Percentiles rank a stretch among this genome's conserved stretches.
phyloP scores from a whole-genome alignment of 768 basidiomycete species.

The Phylloporus sp. region DNA sequence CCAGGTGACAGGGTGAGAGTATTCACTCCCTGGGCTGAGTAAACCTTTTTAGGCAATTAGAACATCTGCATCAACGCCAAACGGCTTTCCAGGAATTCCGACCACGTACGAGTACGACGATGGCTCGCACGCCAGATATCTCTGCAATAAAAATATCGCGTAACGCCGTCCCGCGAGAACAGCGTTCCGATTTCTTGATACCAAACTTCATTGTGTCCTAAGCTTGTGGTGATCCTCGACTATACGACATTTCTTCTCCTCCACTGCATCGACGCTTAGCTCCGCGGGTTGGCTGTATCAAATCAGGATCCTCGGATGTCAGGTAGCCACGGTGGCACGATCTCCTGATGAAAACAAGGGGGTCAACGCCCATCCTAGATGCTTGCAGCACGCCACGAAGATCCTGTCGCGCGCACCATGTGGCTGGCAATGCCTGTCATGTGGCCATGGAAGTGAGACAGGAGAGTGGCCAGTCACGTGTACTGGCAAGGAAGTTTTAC shows the following conservation, averaged over 20 bases:
- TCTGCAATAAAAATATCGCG: background rate
- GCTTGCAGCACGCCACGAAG: background rate
- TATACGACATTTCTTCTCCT: background rate
- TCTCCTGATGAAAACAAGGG: background rate
- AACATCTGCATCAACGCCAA: background rate
- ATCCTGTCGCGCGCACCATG: background rate
- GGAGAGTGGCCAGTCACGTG: background rate
- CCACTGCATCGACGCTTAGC: no score
- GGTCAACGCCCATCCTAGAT: background rate
- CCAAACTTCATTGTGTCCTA: background rate
- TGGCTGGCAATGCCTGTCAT: background rate
- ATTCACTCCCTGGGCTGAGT: slow-evolving; percentile 1
- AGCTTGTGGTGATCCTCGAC: background rate
- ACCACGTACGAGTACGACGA: no score
- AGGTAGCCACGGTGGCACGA: no score
- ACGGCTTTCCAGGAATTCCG: slow-evolving; percentile 1
- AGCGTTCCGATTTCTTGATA: background rate
- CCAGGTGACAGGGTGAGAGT: background rate
- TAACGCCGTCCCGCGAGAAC: background rate
- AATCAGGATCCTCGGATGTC: no score
- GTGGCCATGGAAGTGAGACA: background rate
- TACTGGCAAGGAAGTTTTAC: no score
- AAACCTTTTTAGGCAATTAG: slow-evolving; percentile 8
- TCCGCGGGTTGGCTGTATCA: no score
- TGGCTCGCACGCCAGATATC: no score